Percentiles rank a stretch among this genome's conserved stretches.
Evolutionary conservation across 257 asterid genomes (phyloP).

Genomic region (Gynochthodes officinalis): DNA sequence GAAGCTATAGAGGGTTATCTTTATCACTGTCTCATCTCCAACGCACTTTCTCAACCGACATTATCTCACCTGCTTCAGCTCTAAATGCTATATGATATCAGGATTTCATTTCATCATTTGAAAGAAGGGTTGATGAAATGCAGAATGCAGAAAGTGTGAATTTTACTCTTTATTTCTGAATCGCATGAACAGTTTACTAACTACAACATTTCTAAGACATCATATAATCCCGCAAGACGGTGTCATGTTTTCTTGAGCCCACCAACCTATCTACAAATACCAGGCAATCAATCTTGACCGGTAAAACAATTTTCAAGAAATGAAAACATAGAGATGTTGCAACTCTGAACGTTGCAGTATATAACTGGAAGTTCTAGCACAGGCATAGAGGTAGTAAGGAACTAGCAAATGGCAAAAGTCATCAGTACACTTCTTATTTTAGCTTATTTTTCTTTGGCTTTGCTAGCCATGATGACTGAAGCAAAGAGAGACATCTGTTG

Average conservation of each 20-base stretch:
- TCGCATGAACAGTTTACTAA: neutral
- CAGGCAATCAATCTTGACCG: neutral
- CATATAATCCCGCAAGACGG: too few species aligned
- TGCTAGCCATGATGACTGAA: constrained; percentile 1
- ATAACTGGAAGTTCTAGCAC: neutral
- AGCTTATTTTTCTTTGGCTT: neutral
- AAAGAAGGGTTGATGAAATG: constrained; percentile 12
- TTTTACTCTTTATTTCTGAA: neutral
- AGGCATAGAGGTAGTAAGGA: neutral
- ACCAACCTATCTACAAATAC: neutral
- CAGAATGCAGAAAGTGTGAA: neutral
- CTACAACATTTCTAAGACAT: neutral
- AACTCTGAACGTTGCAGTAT: neutral
- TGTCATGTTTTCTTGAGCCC: too few species aligned
- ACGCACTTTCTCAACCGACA: too few species aligned
- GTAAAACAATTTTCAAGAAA: neutral
- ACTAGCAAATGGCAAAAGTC: neutral
- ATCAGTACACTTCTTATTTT: neutral
- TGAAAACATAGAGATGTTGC: neutral
- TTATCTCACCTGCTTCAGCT: too few species aligned
- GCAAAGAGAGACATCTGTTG: neutral
- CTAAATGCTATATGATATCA: too few species aligned
- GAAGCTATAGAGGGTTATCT: neutral
- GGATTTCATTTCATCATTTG: too few species aligned
- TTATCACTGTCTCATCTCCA: too few species aligned